phyloP scores from a whole-genome alignment of 495 filamentous ascomycete genomes.

The Parachaetomium inaequale region DNA sequence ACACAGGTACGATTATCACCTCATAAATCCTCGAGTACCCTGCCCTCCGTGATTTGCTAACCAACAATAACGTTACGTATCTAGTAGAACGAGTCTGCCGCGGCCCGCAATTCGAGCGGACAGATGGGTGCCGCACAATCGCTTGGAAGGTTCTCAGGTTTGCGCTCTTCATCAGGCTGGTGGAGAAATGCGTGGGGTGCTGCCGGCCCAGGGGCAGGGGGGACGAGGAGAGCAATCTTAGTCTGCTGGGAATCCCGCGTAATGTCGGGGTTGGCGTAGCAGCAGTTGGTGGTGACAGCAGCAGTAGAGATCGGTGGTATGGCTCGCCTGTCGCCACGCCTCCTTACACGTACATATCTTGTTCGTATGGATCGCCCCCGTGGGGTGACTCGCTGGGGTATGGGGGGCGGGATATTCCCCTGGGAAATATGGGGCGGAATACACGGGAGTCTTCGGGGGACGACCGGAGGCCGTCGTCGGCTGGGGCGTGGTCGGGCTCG shows the following conservation, averaged over 20 bases:
- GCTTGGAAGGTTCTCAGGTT: background rate
- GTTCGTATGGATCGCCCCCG: too few relatives aligned
- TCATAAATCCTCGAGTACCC: too few relatives aligned
- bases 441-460: background rate
- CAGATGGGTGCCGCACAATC: background rate
- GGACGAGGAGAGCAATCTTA: too few relatives aligned
- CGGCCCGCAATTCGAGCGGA: background rate
- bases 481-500: background rate
- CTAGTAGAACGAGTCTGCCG: background rate
- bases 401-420: background rate
- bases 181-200: background rate
- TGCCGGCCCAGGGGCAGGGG: background rate
- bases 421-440: background rate
- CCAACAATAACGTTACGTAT: background rate
- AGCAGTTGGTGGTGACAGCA: background rate
- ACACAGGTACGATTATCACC: background rate
- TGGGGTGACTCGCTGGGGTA: background rate
- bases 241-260: too few relatives aligned
- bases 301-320: background rate
- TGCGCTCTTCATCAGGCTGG: background rate
- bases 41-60: background rate
- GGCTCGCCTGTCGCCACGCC: background rate
- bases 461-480: background rate
- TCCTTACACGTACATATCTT: too few relatives aligned
- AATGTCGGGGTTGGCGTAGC: background rate